A percentile compares a stretch with the other conserved stretches of the same genome.
These are phyloP conservation scores for Backusella tuberculispora DNA, from an alignment of 192 early-diverging fungal genomes.

Conservation along the genomic window DNA sequence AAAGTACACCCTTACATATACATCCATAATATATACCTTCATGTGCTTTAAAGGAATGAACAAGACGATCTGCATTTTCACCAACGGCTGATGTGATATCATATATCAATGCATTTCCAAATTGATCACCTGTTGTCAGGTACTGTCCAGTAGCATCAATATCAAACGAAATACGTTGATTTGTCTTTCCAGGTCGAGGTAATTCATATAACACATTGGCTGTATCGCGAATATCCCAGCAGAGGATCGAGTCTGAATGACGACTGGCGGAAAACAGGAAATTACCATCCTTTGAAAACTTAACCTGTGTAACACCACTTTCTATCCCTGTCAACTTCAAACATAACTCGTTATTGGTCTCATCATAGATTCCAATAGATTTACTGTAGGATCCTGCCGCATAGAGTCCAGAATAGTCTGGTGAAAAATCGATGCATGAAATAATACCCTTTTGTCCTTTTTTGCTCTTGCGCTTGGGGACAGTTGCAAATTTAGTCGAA, in stretches of 20 bases:
- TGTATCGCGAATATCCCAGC: constrained; percentile 84
- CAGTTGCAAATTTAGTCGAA: constrained; percentile 49
- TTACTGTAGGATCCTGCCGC: constrained; percentile 77
- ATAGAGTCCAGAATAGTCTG: constrained; percentile 63
- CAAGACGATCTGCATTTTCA: constrained; percentile 1
- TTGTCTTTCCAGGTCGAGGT: constrained; percentile 59
- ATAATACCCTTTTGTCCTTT: constrained; percentile 81
- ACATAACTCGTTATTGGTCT: constrained; percentile 55
- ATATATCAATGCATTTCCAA: constrained; percentile 48
- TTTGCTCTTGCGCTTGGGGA: constrained; percentile 64
- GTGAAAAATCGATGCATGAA: constrained; percentile 72
- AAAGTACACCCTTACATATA: not conserved
- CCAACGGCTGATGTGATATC: constrained; percentile 33
- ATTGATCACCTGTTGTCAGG: constrained; percentile 66
- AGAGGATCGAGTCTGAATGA: constrained; percentile 59
- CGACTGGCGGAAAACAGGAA: constrained; percentile 74
- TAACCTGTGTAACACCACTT: constrained; percentile 60
- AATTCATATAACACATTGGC: constrained; percentile 59
- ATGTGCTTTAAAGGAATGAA: constrained; percentile 6
- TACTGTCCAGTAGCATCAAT: constrained; percentile 62
- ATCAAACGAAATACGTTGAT: constrained; percentile 76
- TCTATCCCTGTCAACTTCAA: constrained; percentile 49
- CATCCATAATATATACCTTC: constrained; percentile 17
- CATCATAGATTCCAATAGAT: constrained; percentile 70
- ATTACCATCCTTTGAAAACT: constrained; percentile 69